These are phyloP conservation scores for Pythium pyrilobum DNA, from an alignment of 352 stramenopile species.

Conservation along the genomic window DNA sequence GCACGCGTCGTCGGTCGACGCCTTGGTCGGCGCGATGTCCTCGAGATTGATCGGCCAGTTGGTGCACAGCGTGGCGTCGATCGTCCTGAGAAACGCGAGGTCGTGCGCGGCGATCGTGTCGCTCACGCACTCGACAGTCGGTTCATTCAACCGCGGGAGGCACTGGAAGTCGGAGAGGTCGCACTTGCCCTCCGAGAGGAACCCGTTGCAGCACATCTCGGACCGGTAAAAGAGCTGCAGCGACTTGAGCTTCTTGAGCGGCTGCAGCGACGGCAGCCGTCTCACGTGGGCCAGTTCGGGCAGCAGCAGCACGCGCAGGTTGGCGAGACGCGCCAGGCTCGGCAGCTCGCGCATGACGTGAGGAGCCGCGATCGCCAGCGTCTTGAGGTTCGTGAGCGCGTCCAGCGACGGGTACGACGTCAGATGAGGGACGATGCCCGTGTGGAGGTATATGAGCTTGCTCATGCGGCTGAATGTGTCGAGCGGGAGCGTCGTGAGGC, in stretches of 20 bases:
- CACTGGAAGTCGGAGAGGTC: conserved; percentile 15
- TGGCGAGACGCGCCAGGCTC: background rate
- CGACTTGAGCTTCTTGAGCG: conserved; percentile 9
- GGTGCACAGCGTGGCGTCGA: background rate
- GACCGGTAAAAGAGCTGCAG: conserved; percentile 1
- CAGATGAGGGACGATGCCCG: conserved; percentile 20
- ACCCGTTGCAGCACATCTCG: conserved; percentile 19
- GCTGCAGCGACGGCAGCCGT: conserved; percentile 5
- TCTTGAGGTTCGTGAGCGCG: conserved; percentile 26
- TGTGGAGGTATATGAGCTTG: conserved; percentile 33
- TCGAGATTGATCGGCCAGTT: background rate
- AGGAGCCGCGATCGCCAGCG: conserved; percentile 18
- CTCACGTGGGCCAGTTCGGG: background rate
- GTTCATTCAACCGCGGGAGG: background rate
- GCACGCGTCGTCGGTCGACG: conserved; percentile 9
- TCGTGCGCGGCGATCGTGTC: background rate
- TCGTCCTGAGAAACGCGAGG: background rate
- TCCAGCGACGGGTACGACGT: conserved; percentile 29
- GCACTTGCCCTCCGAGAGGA: conserved; percentile 4
- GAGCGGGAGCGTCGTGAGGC: background rate
- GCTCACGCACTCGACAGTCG: background rate
- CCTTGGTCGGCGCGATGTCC: background rate
- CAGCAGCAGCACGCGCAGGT: conserved; percentile 3
- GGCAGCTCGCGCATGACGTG: background rate
- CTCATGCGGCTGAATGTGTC: conserved; percentile 36